Base-by-base conservation (phyloP, 2,329 filamentous ascomycete species). In the Fusarium albidum region DNA sequence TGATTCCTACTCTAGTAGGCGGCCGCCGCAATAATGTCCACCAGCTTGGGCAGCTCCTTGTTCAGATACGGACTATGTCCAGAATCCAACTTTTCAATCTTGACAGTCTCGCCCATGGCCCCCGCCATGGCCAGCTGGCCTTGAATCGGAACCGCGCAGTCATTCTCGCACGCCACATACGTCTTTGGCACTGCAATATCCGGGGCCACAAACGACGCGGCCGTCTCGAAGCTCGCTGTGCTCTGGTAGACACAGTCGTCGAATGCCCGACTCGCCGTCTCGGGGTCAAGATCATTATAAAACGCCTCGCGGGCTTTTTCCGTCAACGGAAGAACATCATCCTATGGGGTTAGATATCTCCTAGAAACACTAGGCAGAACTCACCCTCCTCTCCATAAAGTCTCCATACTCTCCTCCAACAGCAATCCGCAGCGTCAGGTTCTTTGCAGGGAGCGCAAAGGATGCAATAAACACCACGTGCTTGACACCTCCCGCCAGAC, bases 401-500 rank as follows among this genome's bases (percentile, higher is more conserved):
- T 39, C 25, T 0, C 31, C 40, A 11, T 42, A 32, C 0, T 7
- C 25, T 10, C 49, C 52, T 3, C 50, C 52, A 8, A 52, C 10
- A 0, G 50, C 43, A 0, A 43, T 9, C 3, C 26, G 3, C 0
- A 61, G 48, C 4, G 56, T 49, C 11, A 63, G 17, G 0, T 45
- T 39, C 2, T 38, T 57, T 0, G 6, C 33, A 0, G 69, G 63
- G 0, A 70, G 31, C 3, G 67, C 67, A 33, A 70, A 64, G 0
- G 69, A 59, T 0, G 69, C 48, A 3, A 73, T 38, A 27, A 68
- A 72, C 1, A 72, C 35, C 11, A 71, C 53, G 2, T 62, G 49
- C 6, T 60, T 67, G 18, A 73, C 60, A 3, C 71, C 70, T 11
- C 71, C 71, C 3, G 46, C 11, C 3, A 68, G 26, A 0, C 69